These are phyloP conservation scores for Solanum clarkiae DNA, from an alignment of 257 asterid genomes.

Conservation along the genomic window DNA sequence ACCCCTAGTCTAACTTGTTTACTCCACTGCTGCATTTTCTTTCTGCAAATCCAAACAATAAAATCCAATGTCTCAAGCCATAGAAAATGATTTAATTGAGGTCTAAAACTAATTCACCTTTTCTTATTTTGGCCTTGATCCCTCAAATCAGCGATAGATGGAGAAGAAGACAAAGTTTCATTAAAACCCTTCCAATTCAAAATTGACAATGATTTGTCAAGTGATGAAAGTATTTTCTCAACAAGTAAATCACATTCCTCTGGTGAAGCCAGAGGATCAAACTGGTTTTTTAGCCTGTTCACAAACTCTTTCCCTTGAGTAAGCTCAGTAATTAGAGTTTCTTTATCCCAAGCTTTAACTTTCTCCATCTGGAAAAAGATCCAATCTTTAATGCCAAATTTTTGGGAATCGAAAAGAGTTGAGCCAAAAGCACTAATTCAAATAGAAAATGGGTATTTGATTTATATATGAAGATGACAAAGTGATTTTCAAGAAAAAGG, in stretches of 20 bases:
- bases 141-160: neutral
- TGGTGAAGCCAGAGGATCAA: constrained; percentile 11
- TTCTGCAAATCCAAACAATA: constrained; percentile 31
- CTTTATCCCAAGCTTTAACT: constrained; percentile 13
- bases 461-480: neutral
- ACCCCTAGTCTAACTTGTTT: constrained; percentile 25
- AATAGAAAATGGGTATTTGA: neutral
- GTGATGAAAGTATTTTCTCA: constrained; percentile 37
- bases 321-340: constrained; percentile 26
- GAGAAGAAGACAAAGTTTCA: neutral
- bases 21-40: constrained; percentile 37
- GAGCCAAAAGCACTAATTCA: neutral
- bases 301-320: constrained; percentile 59
- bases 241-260: constrained; percentile 26
- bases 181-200: constrained; percentile 10
- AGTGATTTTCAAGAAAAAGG: neutral
- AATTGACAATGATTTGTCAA: constrained; percentile 50
- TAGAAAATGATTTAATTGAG: neutral
- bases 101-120: neutral
- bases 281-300: constrained; percentile 35
- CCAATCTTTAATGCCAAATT: neutral
- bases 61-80: neutral
- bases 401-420: neutral
- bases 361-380: constrained; percentile 22
- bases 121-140: neutral